Evolutionary conservation across 2,329 filamentous ascomycete genomes (phyloP), one percentile per base, ranked within the genome.

Genomic region (Ascochyta fabae): DNA sequence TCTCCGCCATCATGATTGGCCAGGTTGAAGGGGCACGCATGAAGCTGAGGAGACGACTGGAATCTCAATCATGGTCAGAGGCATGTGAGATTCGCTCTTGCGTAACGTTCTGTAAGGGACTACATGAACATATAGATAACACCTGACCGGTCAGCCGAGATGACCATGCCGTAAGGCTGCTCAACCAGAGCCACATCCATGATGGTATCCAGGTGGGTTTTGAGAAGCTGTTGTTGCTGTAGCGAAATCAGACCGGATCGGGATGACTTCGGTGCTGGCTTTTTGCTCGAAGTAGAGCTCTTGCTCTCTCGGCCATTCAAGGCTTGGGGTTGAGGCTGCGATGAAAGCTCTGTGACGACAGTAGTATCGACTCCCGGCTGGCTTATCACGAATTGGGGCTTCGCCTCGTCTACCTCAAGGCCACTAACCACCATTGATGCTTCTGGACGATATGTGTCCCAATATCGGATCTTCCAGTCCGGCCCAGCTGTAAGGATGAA

Each of bases 381-480:
- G 34, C 60, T 65, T 7, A 59, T 65, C 3, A 26, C 54, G 70
- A 93, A 98, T 9, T 84, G 84, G n/a, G 92, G 89, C 70, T 86
- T 88, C 31, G 84, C 79, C 55, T 92, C 88, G 31, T 92, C 88
- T 2, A 80, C 76, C 53, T 86, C 85, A 10, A 92, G 80, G 0
- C 94, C 94, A 71, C 90, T 96, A 61, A 96, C 88, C 13, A 97
- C 84, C 52, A 84, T 82, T 36, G 91, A 96, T 56, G 87, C 85
- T 69, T 96, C 92, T 9, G 91, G 83, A 9, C 88, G 87, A 9
- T 86, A 82, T 13, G 95, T 82, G 70, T 99, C 94, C 95, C 95
- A 99, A 77, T 96, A 98, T 9, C 95, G 87, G 16, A 99, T 84
- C 75, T 91, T 95, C 77, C 90, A 91, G 75, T 98, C 95, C 10